These are phyloP conservation scores for Trichoderma harzianum DNA, from an alignment of 2,329 filamentous ascomycete genomes.

Conservation along the genomic window DNA sequence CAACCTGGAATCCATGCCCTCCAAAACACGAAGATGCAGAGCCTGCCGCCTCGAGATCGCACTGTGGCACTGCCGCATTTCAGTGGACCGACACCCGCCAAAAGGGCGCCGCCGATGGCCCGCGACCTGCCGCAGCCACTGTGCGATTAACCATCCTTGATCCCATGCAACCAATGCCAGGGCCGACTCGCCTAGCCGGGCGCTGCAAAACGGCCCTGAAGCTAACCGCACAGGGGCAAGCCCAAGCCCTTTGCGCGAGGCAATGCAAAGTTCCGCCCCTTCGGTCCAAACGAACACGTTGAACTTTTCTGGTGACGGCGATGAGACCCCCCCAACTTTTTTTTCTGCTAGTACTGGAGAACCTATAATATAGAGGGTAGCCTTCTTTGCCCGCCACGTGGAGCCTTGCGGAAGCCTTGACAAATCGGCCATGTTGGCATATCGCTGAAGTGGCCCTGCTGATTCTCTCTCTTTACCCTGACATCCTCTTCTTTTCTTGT, in stretches of 20 bases:
- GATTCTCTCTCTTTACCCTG: slow-evolving; percentile 18
- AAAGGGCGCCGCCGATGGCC: slow-evolving; percentile 8
- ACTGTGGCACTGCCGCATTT: background rate
- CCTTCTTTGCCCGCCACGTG: slow-evolving; percentile 29
- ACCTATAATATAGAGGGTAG: background rate
- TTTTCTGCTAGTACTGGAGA: background rate
- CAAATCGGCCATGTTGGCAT: slow-evolving; percentile 31
- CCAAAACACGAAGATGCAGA: background rate
- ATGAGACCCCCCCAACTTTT: slow-evolving; percentile 6
- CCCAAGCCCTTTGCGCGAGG: slow-evolving; percentile 12
- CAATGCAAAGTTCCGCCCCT: slow-evolving; percentile 19
- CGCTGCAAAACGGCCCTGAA: slow-evolving; percentile 18
- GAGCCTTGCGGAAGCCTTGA: slow-evolving; percentile 26
- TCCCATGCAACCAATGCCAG: background rate
- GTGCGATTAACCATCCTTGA: background rate
- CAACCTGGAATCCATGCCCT: background rate
- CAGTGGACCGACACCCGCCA: background rate
- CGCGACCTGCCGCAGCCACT: background rate
- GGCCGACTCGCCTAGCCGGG: slow-evolving; percentile 5
- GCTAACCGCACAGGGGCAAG: slow-evolving; percentile 21
- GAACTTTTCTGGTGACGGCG: slow-evolving; percentile 23
- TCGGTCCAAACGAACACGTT: slow-evolving; percentile 28
- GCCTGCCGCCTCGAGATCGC: background rate
- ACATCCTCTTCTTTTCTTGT: background rate
- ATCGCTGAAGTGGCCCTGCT: slow-evolving; percentile 20